Evolutionary conservation across 2,329 filamentous ascomycete genomes (phyloP).

Genomic region (Helotiales sp.): DNA sequence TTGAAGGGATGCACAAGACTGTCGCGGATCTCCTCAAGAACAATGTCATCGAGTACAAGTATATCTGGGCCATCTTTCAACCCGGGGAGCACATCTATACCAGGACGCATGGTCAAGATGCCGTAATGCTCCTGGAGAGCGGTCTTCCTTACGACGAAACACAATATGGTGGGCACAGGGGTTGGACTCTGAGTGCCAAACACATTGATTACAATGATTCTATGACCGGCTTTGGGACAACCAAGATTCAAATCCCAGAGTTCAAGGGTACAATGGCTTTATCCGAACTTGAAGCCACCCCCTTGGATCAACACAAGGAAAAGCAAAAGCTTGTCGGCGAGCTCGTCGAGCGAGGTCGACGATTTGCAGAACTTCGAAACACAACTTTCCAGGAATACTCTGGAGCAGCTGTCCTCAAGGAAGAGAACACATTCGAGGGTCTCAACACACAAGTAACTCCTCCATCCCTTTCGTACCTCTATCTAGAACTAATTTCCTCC

Average conservation of each 20-base stretch:
- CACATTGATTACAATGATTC: constrained; percentile 8
- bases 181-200: constrained; percentile 1
- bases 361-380: constrained; percentile 40
- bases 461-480: not conserved
- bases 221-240: constrained; percentile 7
- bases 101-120: constrained; percentile 16
- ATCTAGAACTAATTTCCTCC: not conserved
- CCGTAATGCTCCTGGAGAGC: not conserved
- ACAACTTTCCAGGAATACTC: constrained; percentile 7
- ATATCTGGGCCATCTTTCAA: constrained; percentile 41
- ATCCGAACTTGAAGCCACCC: constrained; percentile 43
- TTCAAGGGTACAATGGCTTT: constrained; percentile 48
- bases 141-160: constrained; percentile 7
- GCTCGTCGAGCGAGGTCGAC: constrained; percentile 41
- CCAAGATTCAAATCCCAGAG: constrained; percentile 5
- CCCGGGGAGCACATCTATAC: constrained; percentile 21
- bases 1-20: constrained; percentile 17
- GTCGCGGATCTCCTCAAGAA: constrained; percentile 37
- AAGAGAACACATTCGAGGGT: not conserved
- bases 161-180: not conserved
- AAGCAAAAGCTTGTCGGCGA: constrained; percentile 34
- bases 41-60: constrained; percentile 42
- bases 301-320: constrained; percentile 43
- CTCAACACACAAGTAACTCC: constrained; percentile 33
- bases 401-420: not conserved